Evolutionary conservation across 257 asterid species (phyloP).

Genomic region (Plantago ovata): DNA sequence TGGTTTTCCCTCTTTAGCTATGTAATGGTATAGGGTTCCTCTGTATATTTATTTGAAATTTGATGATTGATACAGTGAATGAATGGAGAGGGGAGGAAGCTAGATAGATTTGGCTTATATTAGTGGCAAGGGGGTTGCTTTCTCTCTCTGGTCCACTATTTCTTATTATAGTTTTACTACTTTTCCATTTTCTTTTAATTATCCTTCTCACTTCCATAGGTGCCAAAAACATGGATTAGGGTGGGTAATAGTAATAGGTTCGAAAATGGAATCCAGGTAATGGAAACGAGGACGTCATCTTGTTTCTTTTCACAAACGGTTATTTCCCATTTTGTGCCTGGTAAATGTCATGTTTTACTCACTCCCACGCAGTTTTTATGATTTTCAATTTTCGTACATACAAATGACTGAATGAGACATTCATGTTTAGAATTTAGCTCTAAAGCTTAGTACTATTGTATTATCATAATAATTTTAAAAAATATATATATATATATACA

Average conservation of each 20-base stretch:
- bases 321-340: too few relatives aligned
- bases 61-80: constrained; percentile 20
- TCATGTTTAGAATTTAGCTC: too few relatives aligned
- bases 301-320: too few relatives aligned
- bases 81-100: constrained; percentile 11
- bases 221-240: constrained; percentile 22
- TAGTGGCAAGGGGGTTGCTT: constrained; percentile 1
- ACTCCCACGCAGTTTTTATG: not conserved
- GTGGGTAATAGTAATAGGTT: constrained; percentile 14
- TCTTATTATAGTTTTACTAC: too few relatives aligned
- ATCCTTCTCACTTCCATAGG: constrained; percentile 11
- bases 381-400: too few relatives aligned
- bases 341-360: not conserved
- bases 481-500: too few relatives aligned
- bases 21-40: not conserved
- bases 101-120: not conserved
- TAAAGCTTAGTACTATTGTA: too few relatives aligned
- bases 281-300: constrained; percentile 14
- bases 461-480: too few relatives aligned
- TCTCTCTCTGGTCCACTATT: constrained; percentile 3
- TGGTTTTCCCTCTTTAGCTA: constrained; percentile 14
- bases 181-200: too few relatives aligned
- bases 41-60: constrained; percentile 9
- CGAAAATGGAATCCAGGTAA: constrained; percentile 17
- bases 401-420: too few relatives aligned